phyloP scores from a whole-genome alignment of 1,139 yeast species.

The Yamadazyma pseudoaaseri region DNA sequence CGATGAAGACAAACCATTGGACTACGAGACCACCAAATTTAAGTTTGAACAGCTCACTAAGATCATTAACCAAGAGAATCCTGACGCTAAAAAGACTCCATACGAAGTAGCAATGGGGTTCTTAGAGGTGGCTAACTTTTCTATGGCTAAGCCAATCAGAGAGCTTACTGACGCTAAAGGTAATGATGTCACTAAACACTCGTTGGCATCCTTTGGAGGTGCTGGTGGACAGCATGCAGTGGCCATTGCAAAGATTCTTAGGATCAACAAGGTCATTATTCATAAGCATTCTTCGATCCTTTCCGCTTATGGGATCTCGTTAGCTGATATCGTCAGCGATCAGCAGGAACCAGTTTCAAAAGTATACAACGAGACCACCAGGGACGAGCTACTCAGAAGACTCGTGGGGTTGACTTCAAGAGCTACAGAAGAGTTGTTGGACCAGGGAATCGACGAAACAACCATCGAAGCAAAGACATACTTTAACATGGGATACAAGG shows the following conservation, averaged over 20 bases:
- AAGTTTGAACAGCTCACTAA: constrained; percentile 42
- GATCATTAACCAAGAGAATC: constrained; percentile 38
- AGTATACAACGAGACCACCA: constrained; percentile 9
- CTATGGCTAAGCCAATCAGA: constrained; percentile 23
- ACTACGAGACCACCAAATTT: constrained; percentile 32
- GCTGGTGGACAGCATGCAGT: constrained; percentile 26
- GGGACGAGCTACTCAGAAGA: constrained; percentile 12
- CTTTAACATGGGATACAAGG: constrained; percentile 23
- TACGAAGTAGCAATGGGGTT: constrained; percentile 22
- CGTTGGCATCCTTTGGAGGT: constrained; percentile 22
- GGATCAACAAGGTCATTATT: no score
- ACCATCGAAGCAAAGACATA: constrained; percentile 13
- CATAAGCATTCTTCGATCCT: no score
- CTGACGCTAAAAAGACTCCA: constrained; percentile 22
- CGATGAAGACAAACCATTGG: constrained; percentile 47
- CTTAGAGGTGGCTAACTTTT: constrained; percentile 20
- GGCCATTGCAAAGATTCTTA: no score
- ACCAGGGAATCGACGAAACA: constrained; percentile 19
- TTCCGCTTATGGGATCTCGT: no score
- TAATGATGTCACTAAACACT: constrained; percentile 20
- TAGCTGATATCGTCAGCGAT: constrained; percentile 20
- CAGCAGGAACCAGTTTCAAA: constrained; percentile 18
- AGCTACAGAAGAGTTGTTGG: constrained; percentile 9
- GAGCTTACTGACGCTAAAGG: constrained; percentile 23
- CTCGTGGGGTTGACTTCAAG: constrained; percentile 11